phyloP scores from a whole-genome alignment of 2,329 filamentous ascomycete genomes.

The Talaromyces funiculosus region DNA sequence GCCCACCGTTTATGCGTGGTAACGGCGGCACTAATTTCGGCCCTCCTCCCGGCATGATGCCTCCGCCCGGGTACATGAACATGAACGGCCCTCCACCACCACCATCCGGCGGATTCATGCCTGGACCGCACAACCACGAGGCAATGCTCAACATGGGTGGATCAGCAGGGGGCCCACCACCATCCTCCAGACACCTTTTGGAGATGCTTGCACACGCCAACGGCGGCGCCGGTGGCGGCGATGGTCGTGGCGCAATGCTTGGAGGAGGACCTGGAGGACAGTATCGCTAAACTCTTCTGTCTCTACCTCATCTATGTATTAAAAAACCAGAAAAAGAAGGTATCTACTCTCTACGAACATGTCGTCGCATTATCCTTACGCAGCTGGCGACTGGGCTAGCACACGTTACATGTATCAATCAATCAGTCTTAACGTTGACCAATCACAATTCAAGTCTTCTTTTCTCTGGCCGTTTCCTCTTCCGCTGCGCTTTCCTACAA shows the following conservation, averaged over 20 bases:
- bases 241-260: slow-evolving; percentile 30
- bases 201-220: slow-evolving; percentile 40
- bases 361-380: neutral
- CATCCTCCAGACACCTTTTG: slow-evolving; percentile 36
- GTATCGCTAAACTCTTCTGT: slow-evolving; percentile 24
- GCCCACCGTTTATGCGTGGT: slow-evolving; percentile 34
- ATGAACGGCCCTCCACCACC: slow-evolving; percentile 35
- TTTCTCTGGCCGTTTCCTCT: too few species aligned
- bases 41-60: slow-evolving; percentile 41
- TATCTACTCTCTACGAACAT: neutral
- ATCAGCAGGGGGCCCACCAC: slow-evolving; percentile 32
- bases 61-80: slow-evolving; percentile 41
- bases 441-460: neutral
- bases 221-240: slow-evolving; percentile 22
- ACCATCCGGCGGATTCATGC: slow-evolving; percentile 29
- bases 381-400: neutral
- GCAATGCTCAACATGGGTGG: slow-evolving; percentile 35
- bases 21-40: slow-evolving; percentile 25
- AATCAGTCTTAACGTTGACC: neutral
- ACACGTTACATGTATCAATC: neutral
- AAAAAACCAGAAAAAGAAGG: neutral
- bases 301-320: neutral
- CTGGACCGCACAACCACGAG: slow-evolving; percentile 27
- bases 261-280: slow-evolving; percentile 23
- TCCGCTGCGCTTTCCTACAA: neutral